These are phyloP conservation scores for Fraxinus sp. DNA, from an alignment of 305 asterid species.

Conservation along the genomic window DNA sequence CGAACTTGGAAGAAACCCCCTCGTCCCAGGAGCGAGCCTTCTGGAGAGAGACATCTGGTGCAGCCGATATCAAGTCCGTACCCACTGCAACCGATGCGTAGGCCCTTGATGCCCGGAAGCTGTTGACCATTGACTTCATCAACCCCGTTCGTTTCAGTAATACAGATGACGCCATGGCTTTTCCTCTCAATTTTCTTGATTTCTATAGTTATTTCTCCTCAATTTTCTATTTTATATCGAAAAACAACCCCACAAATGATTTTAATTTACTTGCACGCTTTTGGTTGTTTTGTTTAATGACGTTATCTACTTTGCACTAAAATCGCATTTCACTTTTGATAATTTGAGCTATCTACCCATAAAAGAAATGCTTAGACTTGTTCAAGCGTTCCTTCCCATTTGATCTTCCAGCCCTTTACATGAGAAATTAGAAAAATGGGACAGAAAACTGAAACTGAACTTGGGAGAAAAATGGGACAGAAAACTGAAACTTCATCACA, in stretches of 20 bases:
- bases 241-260: too few relatives aligned
- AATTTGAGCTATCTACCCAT: neutral
- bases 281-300: neutral
- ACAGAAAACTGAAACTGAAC: too few relatives aligned
- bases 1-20: constrained; percentile 83
- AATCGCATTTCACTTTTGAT: neutral
- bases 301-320: neutral
- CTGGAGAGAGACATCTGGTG: constrained; percentile 75
- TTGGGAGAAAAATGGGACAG: too few relatives aligned
- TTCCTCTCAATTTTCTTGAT: neutral
- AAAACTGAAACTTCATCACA: too few relatives aligned
- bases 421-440: neutral
- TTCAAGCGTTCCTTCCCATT: neutral
- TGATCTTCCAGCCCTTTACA: neutral
- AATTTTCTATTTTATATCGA: neutral
- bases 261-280: neutral
- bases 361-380: neutral
- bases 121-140: constrained; percentile 39
- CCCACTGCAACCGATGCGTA: constrained; percentile 80
- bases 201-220: neutral
- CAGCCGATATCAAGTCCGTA: constrained; percentile 57
- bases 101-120: constrained; percentile 43
- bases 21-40: constrained; percentile 95
- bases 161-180: constrained; percentile 43
- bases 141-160: constrained; percentile 49